Evolutionary conservation across 164 flowering plant genomes (phyloP), one percentile per base, ranked within the genome.

Genomic region (Protea cynaroides): DNA sequence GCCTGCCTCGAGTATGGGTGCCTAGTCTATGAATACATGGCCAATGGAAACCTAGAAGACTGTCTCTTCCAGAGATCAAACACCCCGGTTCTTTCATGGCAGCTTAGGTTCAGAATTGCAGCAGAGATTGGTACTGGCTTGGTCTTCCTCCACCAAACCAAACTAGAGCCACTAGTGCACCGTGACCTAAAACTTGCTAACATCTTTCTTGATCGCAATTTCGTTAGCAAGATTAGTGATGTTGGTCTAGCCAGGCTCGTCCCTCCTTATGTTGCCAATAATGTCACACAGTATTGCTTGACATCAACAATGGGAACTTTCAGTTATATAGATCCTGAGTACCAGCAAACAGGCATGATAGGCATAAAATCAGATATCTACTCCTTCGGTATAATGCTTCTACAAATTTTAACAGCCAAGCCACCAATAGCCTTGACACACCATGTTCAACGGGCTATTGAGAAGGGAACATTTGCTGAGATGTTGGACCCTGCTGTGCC

Each of bases 281-380:
- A 23, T 17, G 86, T 84, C 12, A 86, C 90, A 2, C 88, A 86
- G 62, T 86, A 86, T 38, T 80, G 78, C 1, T 79, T 86, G 90
- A 86, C 90, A 34, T 84, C 90, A 0, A 76, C 90, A 11, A 88
- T 86, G 1, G 88, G 90, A 10, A 86, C 90, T 0, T 86, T 86
- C 69, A 84, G 88, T 65, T 86, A 86, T 65, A 86, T 86, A 8
- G 90, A 86, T 62, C 90, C 90, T 3, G 90, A 86, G 72, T 86
- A 86, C 58, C 88, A 86, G 62, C 86, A 82, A 59, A 86, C 90
- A 40, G 90, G 90, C 29, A 86, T 86, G 90, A 79, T 86, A 2
- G 90, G 90, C 1, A 70, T 84, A 8, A 86, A 86, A 55, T 86
- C 90, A 14, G 90, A 86, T 19, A 66, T 86, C 19, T 86, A 84